Evolutionary conservation across 208 protist species (phyloP).

Genomic region (Acanthamoeba lenticulata): DNA sequence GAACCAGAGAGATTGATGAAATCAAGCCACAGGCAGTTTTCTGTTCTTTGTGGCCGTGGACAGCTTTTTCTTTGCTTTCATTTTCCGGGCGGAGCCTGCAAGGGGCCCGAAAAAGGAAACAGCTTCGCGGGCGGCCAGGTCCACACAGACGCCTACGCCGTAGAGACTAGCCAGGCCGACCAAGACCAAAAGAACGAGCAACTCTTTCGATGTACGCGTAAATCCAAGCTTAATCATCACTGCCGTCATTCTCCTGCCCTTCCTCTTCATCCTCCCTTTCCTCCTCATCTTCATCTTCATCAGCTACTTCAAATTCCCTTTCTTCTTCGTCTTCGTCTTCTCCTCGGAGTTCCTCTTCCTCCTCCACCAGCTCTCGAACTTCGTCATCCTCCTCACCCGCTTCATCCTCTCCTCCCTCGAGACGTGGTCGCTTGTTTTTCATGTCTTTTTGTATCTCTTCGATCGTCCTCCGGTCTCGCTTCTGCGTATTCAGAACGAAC

Average conservation of each 20-base stretch:
- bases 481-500: constrained; percentile 36
- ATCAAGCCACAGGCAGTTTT: too few relatives aligned
- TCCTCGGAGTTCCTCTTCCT: neutral
- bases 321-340: neutral
- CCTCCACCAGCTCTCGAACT: neutral
- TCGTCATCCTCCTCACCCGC: neutral
- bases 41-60: too few relatives aligned
- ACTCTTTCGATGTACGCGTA: too few relatives aligned
- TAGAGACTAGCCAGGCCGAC: too few relatives aligned
- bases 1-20: too few relatives aligned
- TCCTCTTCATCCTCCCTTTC: neutral
- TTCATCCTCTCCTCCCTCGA: neutral
- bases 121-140: too few relatives aligned
- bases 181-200: too few relatives aligned
- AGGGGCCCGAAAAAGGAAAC: too few relatives aligned
- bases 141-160: too few relatives aligned
- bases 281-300: neutral
- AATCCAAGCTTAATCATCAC: too few relatives aligned
- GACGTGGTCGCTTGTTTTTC: neutral
- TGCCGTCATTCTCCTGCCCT: neutral
- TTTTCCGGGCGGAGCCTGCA: too few relatives aligned
- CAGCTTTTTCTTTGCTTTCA: too few relatives aligned
- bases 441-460: constrained; percentile 58
- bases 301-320: neutral
- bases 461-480: constrained; percentile 42